Evolutionary conservation across 768 basidiomycete species (phyloP).

Genomic region (Suillus clintonianus): DNA sequence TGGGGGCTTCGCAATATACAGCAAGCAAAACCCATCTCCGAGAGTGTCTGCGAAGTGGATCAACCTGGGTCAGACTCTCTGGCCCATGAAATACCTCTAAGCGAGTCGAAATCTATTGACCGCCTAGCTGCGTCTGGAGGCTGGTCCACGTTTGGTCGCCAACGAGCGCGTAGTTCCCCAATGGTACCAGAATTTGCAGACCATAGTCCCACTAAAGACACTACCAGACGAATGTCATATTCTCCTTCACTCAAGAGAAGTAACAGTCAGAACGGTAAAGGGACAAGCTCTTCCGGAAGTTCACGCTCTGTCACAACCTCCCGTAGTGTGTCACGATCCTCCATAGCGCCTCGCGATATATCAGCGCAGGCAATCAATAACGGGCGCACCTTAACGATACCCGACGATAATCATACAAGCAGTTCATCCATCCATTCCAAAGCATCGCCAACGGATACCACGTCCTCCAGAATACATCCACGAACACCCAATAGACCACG

Average conservation of each 20-base stretch:
- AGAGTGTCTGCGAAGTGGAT: neutral
- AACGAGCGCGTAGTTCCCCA: conserved; percentile 14
- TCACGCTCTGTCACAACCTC: conserved; percentile 18
- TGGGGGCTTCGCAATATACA: conserved; percentile 7
- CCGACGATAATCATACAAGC: neutral
- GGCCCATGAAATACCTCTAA: conserved; percentile 4
- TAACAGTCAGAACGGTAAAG: conserved; percentile 5
- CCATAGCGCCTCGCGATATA: conserved; percentile 9
- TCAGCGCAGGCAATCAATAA: neutral
- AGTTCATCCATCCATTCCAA: conserved; percentile 21
- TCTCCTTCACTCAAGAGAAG: conserved; percentile 22
- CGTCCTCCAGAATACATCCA: conserved; percentile 26
- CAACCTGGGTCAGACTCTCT: conserved; percentile 2
- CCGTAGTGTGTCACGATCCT: conserved; percentile 19
- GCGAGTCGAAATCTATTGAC: conserved; percentile 12
- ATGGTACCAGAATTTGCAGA: conserved; percentile 18
- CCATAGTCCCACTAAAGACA: conserved; percentile 10
- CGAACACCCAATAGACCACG: conserved; percentile 26
- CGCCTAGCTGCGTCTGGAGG: conserved; percentile 21
- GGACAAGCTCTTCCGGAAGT: conserved; percentile 16
- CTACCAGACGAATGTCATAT: conserved; percentile 13
- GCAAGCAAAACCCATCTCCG: conserved; percentile 2
- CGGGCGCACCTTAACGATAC: neutral
- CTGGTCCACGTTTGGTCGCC: conserved; percentile 40
- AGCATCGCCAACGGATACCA: conserved; percentile 33